Conservation (phyloP, 2,329 filamentous ascomycete species). For the Exophiala viscosa region DNA sequence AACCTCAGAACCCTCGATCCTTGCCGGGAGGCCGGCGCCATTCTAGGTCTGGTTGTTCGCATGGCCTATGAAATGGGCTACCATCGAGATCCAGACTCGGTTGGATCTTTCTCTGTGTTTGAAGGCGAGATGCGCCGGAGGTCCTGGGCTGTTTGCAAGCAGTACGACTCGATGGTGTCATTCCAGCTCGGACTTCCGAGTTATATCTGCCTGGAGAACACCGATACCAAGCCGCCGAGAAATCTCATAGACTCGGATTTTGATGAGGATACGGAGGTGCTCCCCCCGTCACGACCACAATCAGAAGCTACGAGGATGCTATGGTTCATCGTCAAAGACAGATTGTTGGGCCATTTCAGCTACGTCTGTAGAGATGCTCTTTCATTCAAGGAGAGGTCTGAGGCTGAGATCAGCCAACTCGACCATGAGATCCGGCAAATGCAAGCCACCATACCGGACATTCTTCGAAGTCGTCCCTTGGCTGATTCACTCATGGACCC, state of each 20-base stretch:
- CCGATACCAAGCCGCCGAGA: constrained; percentile 55
- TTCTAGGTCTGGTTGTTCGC: constrained; percentile 54
- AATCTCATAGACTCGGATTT: constrained; percentile 63
- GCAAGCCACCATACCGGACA: constrained; percentile 23
- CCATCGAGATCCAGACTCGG: constrained; percentile 47
- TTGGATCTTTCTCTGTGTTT: constrained; percentile 45
- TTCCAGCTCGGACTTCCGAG: constrained; percentile 64
- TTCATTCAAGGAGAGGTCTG: constrained; percentile 23
- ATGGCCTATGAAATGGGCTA: constrained; percentile 61
- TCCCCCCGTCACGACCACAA: constrained; percentile 53
- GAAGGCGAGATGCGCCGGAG: constrained; percentile 53
- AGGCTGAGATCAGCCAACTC: constrained; percentile 23
- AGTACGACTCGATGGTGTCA: constrained; percentile 59
- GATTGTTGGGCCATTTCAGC: constrained; percentile 27
- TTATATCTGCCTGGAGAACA: constrained; percentile 58
- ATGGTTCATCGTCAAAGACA: constrained; percentile 33
- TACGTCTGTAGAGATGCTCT: constrained; percentile 31
- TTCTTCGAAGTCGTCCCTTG: constrained; percentile 15
- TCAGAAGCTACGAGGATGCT: constrained; percentile 41
- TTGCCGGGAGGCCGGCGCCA: constrained; percentile 51
- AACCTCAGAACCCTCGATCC: constrained; percentile 51
- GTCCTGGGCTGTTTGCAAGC: constrained; percentile 40
- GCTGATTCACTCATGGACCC: constrained; percentile 45
- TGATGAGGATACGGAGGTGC: constrained; percentile 43
- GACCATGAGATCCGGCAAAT: constrained; percentile 26